Percentiles rank a stretch among this genome's conserved stretches.
These are phyloP conservation scores for Argentina anserina DNA, from an alignment of 306 rosid genomes.

Conservation along the genomic window DNA sequence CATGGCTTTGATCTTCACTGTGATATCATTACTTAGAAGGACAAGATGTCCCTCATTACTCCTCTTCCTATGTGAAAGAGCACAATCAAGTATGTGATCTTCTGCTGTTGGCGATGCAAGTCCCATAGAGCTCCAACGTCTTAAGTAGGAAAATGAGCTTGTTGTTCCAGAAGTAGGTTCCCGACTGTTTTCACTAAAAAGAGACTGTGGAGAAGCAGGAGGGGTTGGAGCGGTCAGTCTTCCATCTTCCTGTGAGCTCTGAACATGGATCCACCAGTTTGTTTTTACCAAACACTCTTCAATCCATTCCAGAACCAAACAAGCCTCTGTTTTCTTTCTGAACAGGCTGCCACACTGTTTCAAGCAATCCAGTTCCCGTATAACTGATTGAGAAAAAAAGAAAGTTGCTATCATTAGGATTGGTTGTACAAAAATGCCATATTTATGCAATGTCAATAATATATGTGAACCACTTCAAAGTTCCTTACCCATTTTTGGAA, in stretches of 20 bases:
- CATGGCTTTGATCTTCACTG: constrained; percentile 79
- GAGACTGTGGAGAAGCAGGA: constrained; percentile 45
- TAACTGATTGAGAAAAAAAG: constrained; percentile 38
- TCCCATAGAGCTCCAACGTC: constrained; percentile 28
- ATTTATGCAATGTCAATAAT: neutral
- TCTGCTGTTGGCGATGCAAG: constrained; percentile 55
- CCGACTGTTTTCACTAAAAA: constrained; percentile 29
- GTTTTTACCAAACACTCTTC: constrained; percentile 60
- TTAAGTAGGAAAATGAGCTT: constrained; percentile 21
- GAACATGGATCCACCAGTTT: constrained; percentile 79
- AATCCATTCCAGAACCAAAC: constrained; percentile 67
- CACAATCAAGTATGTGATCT: constrained; percentile 68
- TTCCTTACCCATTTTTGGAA: constrained; percentile 69
- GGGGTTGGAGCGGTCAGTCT: constrained; percentile 58
- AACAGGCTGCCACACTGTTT: constrained; percentile 48
- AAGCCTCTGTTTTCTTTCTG: constrained; percentile 55
- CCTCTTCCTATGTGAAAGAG: constrained; percentile 44
- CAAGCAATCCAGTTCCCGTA: constrained; percentile 58
- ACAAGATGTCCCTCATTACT: constrained; percentile 47
- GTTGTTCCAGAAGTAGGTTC: constrained; percentile 19
- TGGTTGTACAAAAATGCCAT: neutral
- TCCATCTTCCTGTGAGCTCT: constrained; percentile 58
- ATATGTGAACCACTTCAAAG: constrained; percentile 12
- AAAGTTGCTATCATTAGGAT: constrained; percentile 10
- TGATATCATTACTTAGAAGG: constrained; percentile 60